A percentile compares a stretch with the other conserved stretches of the same genome.
Evolutionary conservation across 2,329 filamentous ascomycete genomes (phyloP).

Genomic region (Ilyonectria mors-panacis): DNA sequence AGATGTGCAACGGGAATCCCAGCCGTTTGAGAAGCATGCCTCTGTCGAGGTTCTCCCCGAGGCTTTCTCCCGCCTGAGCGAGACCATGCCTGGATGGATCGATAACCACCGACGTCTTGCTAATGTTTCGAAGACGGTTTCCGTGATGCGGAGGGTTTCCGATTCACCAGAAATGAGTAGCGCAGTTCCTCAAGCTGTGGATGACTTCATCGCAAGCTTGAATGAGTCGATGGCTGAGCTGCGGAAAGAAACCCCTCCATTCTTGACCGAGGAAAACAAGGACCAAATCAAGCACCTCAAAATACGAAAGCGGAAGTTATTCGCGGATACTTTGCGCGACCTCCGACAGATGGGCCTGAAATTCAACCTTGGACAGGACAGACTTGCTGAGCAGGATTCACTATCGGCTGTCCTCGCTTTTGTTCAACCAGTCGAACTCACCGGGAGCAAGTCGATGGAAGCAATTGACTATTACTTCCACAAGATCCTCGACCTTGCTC

Average conservation of each 20-base stretch:
- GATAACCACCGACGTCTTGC: slow-evolving; percentile 75
- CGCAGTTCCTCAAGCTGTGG: slow-evolving; percentile 72
- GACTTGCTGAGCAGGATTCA: slow-evolving; percentile 81
- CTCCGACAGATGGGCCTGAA: slow-evolving; percentile 92
- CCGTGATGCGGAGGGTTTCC: slow-evolving; percentile 80
- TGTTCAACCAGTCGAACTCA: slow-evolving; percentile 59
- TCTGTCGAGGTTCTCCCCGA: slow-evolving; percentile 28
- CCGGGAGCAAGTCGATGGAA: slow-evolving; percentile 40
- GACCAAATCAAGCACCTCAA: slow-evolving; percentile 89
- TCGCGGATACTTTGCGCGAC: slow-evolving; percentile 88
- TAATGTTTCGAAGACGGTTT: slow-evolving; percentile 78
- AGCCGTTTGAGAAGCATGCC: slow-evolving; percentile 9
- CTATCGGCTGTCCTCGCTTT: slow-evolving; percentile 78
- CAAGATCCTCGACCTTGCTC: slow-evolving; percentile 81
- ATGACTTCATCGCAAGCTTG: slow-evolving; percentile 79
- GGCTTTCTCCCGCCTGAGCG: slow-evolving; percentile 41
- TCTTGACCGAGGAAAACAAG: slow-evolving; percentile 91
- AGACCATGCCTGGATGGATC: slow-evolving; percentile 55
- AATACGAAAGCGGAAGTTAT: slow-evolving; percentile 88
- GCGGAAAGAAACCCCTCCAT: slow-evolving; percentile 84
- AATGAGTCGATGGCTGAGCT: slow-evolving; percentile 79
- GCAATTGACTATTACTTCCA: slow-evolving; percentile 82
- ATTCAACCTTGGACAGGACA: slow-evolving; percentile 82
- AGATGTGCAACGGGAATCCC: slow-evolving; percentile 39
- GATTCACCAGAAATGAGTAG: slow-evolving; percentile 66